phyloP scores from a whole-genome alignment of 768 basidiomycete genomes.

The Lentinula boryana region DNA sequence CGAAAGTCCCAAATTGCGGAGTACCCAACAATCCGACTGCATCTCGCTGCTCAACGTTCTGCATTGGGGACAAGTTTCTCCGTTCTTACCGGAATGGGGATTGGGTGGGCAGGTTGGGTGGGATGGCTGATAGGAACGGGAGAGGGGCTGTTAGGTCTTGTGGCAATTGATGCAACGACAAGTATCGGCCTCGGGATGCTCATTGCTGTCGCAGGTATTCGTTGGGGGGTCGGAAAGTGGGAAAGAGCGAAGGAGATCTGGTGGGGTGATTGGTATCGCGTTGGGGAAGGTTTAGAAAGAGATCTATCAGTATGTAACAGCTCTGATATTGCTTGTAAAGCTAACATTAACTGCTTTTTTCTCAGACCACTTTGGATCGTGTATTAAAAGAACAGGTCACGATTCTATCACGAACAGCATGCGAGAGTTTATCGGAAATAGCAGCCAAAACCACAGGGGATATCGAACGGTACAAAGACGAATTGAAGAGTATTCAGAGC shows the following conservation, averaged over 20 bases:
- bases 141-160: slow-evolving; percentile 28
- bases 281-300: slow-evolving; percentile 56
- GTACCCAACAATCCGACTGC: slow-evolving; percentile 52
- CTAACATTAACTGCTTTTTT: background rate
- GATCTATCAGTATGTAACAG: slow-evolving; percentile 50
- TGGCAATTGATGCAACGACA: slow-evolving; percentile 48
- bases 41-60: slow-evolving; percentile 56
- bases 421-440: slow-evolving; percentile 1
- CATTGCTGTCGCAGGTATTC: slow-evolving; percentile 38
- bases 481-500: background rate
- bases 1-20: slow-evolving; percentile 49
- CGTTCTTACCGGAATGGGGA: slow-evolving; percentile 38
- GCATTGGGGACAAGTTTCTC: slow-evolving; percentile 47
- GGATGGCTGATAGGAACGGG: slow-evolving; percentile 39
- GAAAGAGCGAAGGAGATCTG: slow-evolving; percentile 61
- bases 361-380: background rate
- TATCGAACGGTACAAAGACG: background rate
- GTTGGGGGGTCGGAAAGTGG: slow-evolving; percentile 66
- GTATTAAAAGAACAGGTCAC: background rate
- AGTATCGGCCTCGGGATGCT: slow-evolving; percentile 57
- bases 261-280: slow-evolving; percentile 61
- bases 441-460: background rate
- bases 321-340: background rate
- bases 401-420: background rate
- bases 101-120: slow-evolving; percentile 60